These are phyloP conservation scores for Castanea crenata DNA, from an alignment of 306 rosid genomes.

Conservation along the genomic window DNA sequence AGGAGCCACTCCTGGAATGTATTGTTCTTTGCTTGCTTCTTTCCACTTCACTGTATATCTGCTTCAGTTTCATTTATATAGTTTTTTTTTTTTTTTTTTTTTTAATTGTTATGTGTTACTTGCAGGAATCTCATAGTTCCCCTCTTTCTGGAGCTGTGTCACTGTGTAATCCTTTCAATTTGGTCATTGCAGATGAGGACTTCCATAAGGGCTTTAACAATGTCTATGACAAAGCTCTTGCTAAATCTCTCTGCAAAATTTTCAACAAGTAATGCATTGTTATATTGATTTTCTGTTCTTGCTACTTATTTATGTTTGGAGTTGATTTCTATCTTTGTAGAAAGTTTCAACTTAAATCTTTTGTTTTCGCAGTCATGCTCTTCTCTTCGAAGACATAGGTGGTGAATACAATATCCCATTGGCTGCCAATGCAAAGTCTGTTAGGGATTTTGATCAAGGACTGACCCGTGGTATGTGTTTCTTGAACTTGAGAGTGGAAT, in stretches of 20 bases:
- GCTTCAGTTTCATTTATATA: slow-evolving; percentile 12
- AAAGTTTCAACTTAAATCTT: neutral
- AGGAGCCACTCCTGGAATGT: slow-evolving; percentile 1
- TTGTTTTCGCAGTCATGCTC: slow-evolving; percentile 60
- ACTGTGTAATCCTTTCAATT: slow-evolving; percentile 92
- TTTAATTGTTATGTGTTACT: slow-evolving; percentile 8
- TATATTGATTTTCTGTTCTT: slow-evolving; percentile 1
- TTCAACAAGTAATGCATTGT: slow-evolving; percentile 64
- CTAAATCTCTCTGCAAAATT: slow-evolving; percentile 58
- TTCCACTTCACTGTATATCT: slow-evolving; percentile 5
- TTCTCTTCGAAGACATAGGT: slow-evolving; percentile 71
- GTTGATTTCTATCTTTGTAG: slow-evolving; percentile 5
- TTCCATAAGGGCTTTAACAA: slow-evolving; percentile 65
- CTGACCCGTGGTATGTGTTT: slow-evolving; percentile 76
- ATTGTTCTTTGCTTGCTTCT: slow-evolving; percentile 4
- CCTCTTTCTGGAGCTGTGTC: slow-evolving; percentile 95
- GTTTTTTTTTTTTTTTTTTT: neutral
- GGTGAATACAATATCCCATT: slow-evolving; percentile 66
- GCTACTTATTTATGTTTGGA: slow-evolving; percentile 12
- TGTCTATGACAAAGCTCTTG: slow-evolving; percentile 76
- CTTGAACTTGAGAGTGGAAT: slow-evolving; percentile 1
- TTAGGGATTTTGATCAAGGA: slow-evolving; percentile 86
- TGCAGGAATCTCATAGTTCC: slow-evolving; percentile 67
- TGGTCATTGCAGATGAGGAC: slow-evolving; percentile 85
- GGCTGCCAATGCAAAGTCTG: slow-evolving; percentile 75